phyloP scores from a whole-genome alignment of 164 flowering plant genomes.

The Berberis vulgaris region DNA sequence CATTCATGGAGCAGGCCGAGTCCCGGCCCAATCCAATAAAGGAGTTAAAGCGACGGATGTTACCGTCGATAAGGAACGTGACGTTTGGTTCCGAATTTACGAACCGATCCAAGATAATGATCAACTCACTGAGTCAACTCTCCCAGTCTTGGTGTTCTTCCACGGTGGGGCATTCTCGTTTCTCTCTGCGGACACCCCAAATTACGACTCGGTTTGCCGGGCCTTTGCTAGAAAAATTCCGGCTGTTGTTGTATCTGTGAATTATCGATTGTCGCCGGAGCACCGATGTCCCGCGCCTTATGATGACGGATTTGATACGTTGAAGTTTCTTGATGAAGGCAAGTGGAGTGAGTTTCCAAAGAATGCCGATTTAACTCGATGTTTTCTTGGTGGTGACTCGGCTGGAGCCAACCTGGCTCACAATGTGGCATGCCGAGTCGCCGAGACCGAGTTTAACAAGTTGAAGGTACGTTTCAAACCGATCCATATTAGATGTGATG shows the following conservation, averaged over 20 bases:
- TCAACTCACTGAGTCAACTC: neutral
- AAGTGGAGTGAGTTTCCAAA: slow-evolving; percentile 6
- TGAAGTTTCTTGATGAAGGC: slow-evolving; percentile 7
- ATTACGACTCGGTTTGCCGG: slow-evolving; percentile 16
- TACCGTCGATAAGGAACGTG: slow-evolving; percentile 16
- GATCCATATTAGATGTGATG: too few relatives aligned
- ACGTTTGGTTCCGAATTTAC: slow-evolving; percentile 31
- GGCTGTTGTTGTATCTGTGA: slow-evolving; percentile 31
- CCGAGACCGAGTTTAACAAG: neutral
- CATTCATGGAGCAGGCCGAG: slow-evolving; percentile 4
- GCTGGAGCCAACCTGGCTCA: slow-evolving; percentile 72
- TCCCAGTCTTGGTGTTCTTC: slow-evolving; percentile 26
- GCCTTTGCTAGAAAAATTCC: slow-evolving; percentile 11
- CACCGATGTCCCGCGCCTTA: slow-evolving; percentile 20
- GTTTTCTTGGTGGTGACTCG: slow-evolving; percentile 47
- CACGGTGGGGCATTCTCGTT: slow-evolving; percentile 24
- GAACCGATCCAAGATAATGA: slow-evolving; percentile 6
- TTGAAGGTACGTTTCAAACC: slow-evolving; percentile 4
- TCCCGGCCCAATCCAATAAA: slow-evolving; percentile 4
- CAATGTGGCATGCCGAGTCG: slow-evolving; percentile 30
- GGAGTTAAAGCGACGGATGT: slow-evolving; percentile 17
- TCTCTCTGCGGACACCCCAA: slow-evolving; percentile 8
- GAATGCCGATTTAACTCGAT: slow-evolving; percentile 16
- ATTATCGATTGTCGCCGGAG: slow-evolving; percentile 34
- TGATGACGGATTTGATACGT: slow-evolving; percentile 27